These are phyloP conservation scores for Podospora pseudoanserina DNA, from an alignment of 495 filamentous ascomycete genomes.

Conservation along the genomic window DNA sequence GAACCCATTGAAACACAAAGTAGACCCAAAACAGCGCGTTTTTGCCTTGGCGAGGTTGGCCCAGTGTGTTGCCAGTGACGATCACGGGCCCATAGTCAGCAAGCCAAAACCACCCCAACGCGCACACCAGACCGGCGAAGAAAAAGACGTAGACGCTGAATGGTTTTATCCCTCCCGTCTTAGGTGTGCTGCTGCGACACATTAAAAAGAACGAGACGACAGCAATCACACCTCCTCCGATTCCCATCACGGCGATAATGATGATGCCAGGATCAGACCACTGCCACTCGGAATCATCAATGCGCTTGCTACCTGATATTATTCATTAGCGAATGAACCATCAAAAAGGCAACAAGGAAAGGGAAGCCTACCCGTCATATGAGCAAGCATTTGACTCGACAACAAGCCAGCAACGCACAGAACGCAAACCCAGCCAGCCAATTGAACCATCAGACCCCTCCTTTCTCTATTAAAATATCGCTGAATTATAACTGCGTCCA, in stretches of 20 bases:
- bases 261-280: neutral
- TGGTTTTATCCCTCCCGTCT: neutral
- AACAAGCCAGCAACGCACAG: neutral
- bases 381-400: neutral
- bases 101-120: neutral
- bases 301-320: neutral
- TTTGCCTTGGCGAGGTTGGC: neutral
- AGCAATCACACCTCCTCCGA: neutral
- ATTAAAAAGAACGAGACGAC: neutral
- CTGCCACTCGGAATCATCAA: neutral
- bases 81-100: neutral
- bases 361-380: neutral
- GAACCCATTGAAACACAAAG: conserved; percentile 1
- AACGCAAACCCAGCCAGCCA: neutral
- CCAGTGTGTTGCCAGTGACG: neutral
- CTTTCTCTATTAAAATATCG: neutral
- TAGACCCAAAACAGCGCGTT: neutral
- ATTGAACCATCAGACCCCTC: neutral
- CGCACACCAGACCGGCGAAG: neutral
- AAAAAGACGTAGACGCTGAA: neutral
- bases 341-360: neutral
- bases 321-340: neutral
- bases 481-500: neutral
- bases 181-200: neutral
- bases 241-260: neutral